phyloP scores from a whole-genome alignment of 2,329 filamentous ascomycete genomes.

The Epichloe sylvatica region DNA sequence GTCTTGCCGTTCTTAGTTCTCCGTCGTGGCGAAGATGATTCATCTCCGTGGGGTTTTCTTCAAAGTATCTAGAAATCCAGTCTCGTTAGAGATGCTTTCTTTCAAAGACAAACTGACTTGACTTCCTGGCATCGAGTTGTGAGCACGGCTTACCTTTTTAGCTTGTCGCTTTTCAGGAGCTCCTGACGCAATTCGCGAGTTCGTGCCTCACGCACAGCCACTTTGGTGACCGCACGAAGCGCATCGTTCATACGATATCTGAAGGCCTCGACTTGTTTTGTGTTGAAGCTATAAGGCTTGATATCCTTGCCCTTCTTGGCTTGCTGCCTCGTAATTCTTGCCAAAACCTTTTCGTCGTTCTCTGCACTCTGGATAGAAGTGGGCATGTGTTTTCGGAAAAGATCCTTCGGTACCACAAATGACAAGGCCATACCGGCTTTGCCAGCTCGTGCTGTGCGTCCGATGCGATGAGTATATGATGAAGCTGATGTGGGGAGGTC shows the following conservation, averaged over 20 bases:
- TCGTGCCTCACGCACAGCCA: conserved; percentile 79
- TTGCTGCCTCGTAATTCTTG: conserved; percentile 68
- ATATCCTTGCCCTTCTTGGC: conserved; percentile 65
- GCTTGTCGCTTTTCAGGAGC: conserved; percentile 81
- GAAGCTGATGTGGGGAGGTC: conserved; percentile 79
- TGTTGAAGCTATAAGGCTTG: conserved; percentile 87
- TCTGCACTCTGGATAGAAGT: conserved; percentile 63
- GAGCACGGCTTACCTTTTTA: conserved; percentile 46
- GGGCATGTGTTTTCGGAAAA: conserved; percentile 79
- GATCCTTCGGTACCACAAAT: conserved; percentile 72
- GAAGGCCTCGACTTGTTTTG: conserved; percentile 86
- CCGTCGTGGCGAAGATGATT: conserved; percentile 80
- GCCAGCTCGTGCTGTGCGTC: conserved; percentile 80
- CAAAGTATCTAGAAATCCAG: conserved; percentile 51
- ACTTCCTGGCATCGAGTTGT: background rate
- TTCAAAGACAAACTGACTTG: background rate
- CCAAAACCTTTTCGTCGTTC: conserved; percentile 72
- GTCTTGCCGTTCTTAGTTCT: conserved; percentile 67
- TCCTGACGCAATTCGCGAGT: conserved; percentile 80
- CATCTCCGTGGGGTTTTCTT: conserved; percentile 87
- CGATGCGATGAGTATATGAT: conserved; percentile 94
- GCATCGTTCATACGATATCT: conserved; percentile 91
- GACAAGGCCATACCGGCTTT: conserved; percentile 92
- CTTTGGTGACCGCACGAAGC: conserved; percentile 73
- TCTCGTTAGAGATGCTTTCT: background rate